Evolutionary conservation across 2,329 filamentous ascomycete species (phyloP).

Genomic region (Colletotrichum sp.): DNA sequence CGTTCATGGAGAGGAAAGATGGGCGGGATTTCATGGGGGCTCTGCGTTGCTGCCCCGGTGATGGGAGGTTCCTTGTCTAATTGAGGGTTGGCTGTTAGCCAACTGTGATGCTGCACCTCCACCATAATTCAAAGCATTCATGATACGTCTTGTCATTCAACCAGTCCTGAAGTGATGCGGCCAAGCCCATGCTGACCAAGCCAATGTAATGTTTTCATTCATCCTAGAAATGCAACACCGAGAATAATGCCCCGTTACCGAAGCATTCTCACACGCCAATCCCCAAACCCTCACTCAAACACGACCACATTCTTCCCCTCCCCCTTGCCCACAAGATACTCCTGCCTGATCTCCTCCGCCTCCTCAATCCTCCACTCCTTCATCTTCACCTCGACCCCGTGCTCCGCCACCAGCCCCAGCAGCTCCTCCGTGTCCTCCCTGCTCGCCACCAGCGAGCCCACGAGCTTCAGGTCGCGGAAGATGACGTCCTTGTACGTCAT

Average conservation of each 20-base stretch:
- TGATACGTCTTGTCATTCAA: background rate
- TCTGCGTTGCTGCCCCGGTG: background rate
- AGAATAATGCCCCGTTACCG: too few relatives aligned
- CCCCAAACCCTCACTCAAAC: conserved; percentile 17
- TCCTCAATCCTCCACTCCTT: conserved; percentile 15
- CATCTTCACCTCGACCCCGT: conserved; percentile 14
- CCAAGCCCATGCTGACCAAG: too few relatives aligned
- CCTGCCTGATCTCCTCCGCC: conserved; percentile 16
- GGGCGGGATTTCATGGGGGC: background rate
- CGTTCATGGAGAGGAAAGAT: background rate
- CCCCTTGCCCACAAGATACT: conserved; percentile 6
- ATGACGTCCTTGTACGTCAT: conserved; percentile 15
- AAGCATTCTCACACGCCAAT: too few relatives aligned
- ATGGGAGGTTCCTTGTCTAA: background rate
- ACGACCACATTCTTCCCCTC: conserved; percentile 21
- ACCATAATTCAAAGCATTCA: conserved; percentile 10
- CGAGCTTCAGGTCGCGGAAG: conserved; percentile 15
- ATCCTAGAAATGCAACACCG: too few relatives aligned
- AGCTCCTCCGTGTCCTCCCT: conserved; percentile 4
- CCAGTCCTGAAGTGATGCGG: too few relatives aligned
- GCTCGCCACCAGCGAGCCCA: conserved; percentile 18
- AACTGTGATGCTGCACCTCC: background rate
- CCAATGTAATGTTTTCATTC: too few relatives aligned
- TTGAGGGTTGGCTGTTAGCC: background rate
- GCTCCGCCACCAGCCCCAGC: conserved; percentile 7